phyloP scores from a whole-genome alignment of 73 alveolate genomes.

The Uronychia setigera region DNA sequence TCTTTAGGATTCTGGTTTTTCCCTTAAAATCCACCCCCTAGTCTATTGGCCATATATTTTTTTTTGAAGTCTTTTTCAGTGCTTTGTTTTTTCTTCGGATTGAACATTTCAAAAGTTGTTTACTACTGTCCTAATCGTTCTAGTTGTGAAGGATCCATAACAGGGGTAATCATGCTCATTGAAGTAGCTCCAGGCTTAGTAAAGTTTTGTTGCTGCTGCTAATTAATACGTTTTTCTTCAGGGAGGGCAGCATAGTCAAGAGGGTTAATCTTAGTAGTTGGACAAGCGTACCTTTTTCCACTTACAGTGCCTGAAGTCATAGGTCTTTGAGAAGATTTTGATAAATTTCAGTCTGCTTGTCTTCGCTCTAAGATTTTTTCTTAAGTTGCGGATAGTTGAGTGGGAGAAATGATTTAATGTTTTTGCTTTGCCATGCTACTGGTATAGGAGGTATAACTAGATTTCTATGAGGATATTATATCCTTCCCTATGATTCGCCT shows the following conservation, averaged over 20 bases:
- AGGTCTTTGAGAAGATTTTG: no score
- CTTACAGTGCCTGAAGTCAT: not conserved
- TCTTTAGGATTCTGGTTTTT: no score
- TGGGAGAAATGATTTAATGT: not conserved
- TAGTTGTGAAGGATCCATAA: not conserved
- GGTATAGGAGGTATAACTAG: not conserved
- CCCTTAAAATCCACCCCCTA: not conserved
- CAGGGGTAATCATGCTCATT: not conserved
- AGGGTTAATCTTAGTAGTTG: not conserved
- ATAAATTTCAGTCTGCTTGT: no score
- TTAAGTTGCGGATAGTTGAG: not conserved
- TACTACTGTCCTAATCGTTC: not conserved
- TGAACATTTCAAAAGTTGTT: not conserved
- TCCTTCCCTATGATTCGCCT: not conserved
- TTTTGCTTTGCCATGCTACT: not conserved
- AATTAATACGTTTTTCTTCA: not conserved
- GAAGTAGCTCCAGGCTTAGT: not conserved
- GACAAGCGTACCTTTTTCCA: not conserved
- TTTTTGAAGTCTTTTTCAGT: not conserved
- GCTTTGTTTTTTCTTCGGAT: not conserved
- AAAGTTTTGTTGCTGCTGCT: not conserved
- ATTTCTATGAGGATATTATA: not conserved
- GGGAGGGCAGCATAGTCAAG: conserved; percentile 2
- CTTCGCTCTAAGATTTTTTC: not conserved
- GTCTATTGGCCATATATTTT: not conserved